phyloP scores from a whole-genome alignment of 768 basidiomycete species.

The Termitomyces titanicus region DNA sequence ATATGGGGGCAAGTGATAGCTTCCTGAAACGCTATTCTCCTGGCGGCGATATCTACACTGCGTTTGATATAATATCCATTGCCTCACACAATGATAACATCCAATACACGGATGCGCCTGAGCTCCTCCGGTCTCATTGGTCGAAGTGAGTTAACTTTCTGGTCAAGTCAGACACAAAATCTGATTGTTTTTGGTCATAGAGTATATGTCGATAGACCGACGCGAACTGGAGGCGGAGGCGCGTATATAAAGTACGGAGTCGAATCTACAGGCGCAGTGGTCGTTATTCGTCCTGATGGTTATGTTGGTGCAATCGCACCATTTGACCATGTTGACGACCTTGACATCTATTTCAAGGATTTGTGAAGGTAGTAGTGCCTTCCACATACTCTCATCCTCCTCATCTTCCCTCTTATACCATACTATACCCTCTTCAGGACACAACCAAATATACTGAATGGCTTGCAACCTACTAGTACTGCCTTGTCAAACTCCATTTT shows the following conservation, averaged over 20 bases:
- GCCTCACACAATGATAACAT: slow-evolving; percentile 35
- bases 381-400: too few species aligned
- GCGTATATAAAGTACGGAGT: slow-evolving; percentile 59
- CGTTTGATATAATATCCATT: slow-evolving; percentile 44
- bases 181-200: slow-evolving; percentile 27
- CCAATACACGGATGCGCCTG: slow-evolving; percentile 43
- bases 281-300: slow-evolving; percentile 62
- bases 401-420: too few species aligned
- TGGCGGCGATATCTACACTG: slow-evolving; percentile 23
- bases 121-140: slow-evolving; percentile 51
- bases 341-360: slow-evolving; percentile 48
- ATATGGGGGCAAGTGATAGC: slow-evolving; percentile 21
- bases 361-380: slow-evolving; percentile 24
- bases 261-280: slow-evolving; percentile 40
- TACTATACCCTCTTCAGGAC: too few species aligned
- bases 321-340: slow-evolving; percentile 32
- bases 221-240: slow-evolving; percentile 37
- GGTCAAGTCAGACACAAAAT: neutral
- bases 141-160: slow-evolving; percentile 41
- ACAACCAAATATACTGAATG: too few species aligned
- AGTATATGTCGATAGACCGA: slow-evolving; percentile 56
- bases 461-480: too few species aligned
- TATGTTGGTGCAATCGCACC: slow-evolving; percentile 59
- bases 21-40: slow-evolving; percentile 29
- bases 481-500: too few species aligned